Conservation (phyloP, 23 red algal species). For the Gracilaria domingensis region DNA sequence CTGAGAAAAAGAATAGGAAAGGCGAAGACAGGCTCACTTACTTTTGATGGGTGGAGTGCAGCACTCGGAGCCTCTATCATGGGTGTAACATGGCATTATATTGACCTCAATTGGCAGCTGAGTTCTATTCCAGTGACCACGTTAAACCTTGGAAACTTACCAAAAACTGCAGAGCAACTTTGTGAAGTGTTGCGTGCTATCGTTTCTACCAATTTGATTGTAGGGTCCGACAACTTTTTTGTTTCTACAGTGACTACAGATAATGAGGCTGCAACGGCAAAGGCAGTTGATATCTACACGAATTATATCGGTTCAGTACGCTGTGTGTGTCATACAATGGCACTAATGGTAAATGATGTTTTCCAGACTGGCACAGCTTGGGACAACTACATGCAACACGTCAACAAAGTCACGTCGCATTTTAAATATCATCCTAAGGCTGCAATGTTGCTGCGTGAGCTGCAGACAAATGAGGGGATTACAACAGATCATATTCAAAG, state of each 20-base stretch:
- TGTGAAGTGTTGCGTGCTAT: not conserved
- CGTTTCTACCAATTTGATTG: not conserved
- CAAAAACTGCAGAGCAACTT: slow-evolving; percentile 17
- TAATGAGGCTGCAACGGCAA: too few relatives aligned
- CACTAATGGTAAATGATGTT: slow-evolving; percentile 20
- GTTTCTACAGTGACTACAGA: not conserved
- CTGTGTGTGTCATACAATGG: too few relatives aligned
- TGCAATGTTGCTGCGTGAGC: not conserved
- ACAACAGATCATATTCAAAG: not conserved
- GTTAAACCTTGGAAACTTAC: not conserved
- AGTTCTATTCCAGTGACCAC: not conserved
- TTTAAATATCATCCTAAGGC: slow-evolving; percentile 25
- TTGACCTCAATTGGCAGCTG: too few relatives aligned
- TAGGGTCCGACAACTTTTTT: not conserved
- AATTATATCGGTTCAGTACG: too few relatives aligned
- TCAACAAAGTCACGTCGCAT: slow-evolving; percentile 19
- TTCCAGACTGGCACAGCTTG: not conserved
- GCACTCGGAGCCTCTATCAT: slow-evolving; percentile 23
- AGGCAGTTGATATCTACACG: too few relatives aligned
- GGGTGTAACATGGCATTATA: too few relatives aligned
- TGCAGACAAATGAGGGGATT: not conserved
- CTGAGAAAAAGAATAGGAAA: not conserved
- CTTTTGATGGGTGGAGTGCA: slow-evolving; percentile 32
- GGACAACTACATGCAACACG: not conserved
- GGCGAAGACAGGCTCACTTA: not conserved